Percentiles rank a stretch among this genome's conserved stretches.
Conservation (phyloP, 164 flowering plant species). For the Echeveria elegans region DNA sequence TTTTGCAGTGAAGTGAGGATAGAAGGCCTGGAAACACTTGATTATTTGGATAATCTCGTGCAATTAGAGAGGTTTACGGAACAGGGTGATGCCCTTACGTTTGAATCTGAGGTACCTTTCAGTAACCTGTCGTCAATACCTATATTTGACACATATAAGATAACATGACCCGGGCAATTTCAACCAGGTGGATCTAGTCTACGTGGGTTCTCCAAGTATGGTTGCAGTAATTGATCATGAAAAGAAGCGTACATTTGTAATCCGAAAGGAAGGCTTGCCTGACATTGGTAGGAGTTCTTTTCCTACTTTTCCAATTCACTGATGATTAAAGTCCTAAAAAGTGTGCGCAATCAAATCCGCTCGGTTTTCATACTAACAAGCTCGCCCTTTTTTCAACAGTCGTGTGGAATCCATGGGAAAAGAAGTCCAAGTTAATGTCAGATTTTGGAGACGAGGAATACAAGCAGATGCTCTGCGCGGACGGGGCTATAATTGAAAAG, state of each 20-base stretch:
- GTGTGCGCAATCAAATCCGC: neutral
- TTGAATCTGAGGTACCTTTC: constrained; percentile 76
- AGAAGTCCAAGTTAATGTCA: constrained; percentile 66
- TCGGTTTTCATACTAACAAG: neutral
- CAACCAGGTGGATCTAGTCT: constrained; percentile 74
- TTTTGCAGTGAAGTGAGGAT: constrained; percentile 83
- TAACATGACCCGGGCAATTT: neutral
- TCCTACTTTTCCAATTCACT: too few species aligned
- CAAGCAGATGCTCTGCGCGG: constrained; percentile 87
- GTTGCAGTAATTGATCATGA: constrained; percentile 94
- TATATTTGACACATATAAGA: neutral
- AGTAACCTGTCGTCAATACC: neutral
- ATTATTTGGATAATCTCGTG: constrained; percentile 81
- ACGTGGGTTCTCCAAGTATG: constrained; percentile 57
- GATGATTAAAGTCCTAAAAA: neutral
- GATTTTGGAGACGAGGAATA: constrained; percentile 91
- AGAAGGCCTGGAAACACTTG: constrained; percentile 95
- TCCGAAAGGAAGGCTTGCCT: constrained; percentile 82
- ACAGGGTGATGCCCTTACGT: constrained; percentile 83
- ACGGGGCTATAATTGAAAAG: constrained; percentile 76
- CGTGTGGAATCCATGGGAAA: constrained; percentile 99
- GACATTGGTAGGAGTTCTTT: constrained; percentile 61
- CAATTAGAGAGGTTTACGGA: constrained; percentile 82
- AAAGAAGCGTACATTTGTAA: constrained; percentile 69
- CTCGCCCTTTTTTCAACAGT: constrained; percentile 24